Evolutionary conservation across 805 yeast genomes (phyloP).

Genomic region (Priceomyces carsonii): DNA sequence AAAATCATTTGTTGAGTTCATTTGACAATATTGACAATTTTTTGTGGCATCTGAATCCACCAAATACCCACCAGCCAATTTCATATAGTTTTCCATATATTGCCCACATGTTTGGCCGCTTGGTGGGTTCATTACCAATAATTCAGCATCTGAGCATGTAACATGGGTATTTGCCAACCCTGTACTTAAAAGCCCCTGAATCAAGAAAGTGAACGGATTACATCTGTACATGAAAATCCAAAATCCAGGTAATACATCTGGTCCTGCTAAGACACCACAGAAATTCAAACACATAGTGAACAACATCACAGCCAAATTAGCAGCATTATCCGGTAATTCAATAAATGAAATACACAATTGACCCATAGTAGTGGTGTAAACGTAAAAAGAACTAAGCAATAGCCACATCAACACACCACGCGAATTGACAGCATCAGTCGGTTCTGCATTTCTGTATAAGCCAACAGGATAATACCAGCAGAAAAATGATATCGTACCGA

Average conservation of each 20-base stretch:
- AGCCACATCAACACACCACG: constrained; percentile 44
- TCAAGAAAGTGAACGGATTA: constrained; percentile 65
- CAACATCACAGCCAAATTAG: constrained; percentile 28
- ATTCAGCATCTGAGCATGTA: constrained; percentile 28
- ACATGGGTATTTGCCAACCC: constrained; percentile 37
- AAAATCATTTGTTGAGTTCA: constrained; percentile 57
- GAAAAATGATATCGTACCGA: constrained; percentile 43
- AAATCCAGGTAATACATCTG: constrained; percentile 31
- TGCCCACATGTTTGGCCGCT: constrained; percentile 22
- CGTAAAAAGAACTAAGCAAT: constrained; percentile 22
- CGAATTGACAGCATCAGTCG: constrained; percentile 37
- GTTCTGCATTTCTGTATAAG: constrained; percentile 49
- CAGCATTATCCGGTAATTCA: constrained; percentile 36
- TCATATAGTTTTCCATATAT: constrained; percentile 30
- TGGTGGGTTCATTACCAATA: constrained; percentile 19
- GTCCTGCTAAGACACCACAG: constrained; percentile 38
- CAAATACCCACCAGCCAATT: constrained; percentile 49
- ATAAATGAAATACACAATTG: constrained; percentile 29
- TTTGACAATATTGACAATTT: constrained; percentile 61
- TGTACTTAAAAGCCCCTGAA: constrained; percentile 49
- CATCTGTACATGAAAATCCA: constrained; percentile 78
- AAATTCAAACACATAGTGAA: constrained; percentile 36
- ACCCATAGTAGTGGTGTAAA: constrained; percentile 29
- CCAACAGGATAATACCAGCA: constrained; percentile 65
- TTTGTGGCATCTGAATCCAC: constrained; percentile 44